These are phyloP conservation scores for Erodium texanum DNA, from an alignment of 441 rosid species.

Conservation along the genomic window DNA sequence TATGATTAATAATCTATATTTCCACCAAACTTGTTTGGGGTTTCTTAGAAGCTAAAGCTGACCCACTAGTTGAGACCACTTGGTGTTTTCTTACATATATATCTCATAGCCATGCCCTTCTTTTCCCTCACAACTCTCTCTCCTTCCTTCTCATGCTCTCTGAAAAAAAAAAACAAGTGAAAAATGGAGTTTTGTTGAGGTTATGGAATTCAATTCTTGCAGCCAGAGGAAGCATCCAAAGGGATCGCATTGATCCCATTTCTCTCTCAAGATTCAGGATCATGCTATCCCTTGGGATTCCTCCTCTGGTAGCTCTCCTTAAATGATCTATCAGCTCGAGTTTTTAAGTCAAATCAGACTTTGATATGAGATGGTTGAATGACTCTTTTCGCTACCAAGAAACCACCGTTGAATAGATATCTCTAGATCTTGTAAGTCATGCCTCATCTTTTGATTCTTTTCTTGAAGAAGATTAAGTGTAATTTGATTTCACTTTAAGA, in stretches of 20 bases:
- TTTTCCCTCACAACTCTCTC: slow-evolving; percentile 19
- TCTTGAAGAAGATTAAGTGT: too few relatives aligned
- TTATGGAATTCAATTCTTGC: slow-evolving; percentile 19
- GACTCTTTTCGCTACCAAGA: too few relatives aligned
- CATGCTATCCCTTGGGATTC: neutral
- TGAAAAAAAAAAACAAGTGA: slow-evolving; percentile 14
- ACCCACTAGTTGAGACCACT: slow-evolving; percentile 39
- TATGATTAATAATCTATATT: slow-evolving; percentile 24
- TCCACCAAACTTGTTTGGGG: slow-evolving; percentile 64
- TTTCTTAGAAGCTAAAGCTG: slow-evolving; percentile 40
- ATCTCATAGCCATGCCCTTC: slow-evolving; percentile 27
- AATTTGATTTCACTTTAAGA: too few relatives aligned
- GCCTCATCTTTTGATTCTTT: neutral
- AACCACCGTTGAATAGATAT: too few relatives aligned
- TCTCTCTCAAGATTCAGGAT: neutral
- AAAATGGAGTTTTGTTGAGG: too few relatives aligned
- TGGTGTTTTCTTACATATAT: slow-evolving; percentile 24
- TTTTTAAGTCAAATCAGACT: too few relatives aligned
- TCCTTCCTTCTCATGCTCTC: slow-evolving; percentile 5
- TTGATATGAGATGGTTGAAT: too few relatives aligned
- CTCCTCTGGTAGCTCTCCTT: neutral
- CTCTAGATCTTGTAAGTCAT: neutral
- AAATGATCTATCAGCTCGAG: neutral
- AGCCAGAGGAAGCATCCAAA: slow-evolving; percentile 90
- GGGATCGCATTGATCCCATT: slow-evolving; percentile 98